Evolutionary conservation across 192 early-diverging fungal genomes (phyloP).

Genomic region (Coemansia reversa): DNA sequence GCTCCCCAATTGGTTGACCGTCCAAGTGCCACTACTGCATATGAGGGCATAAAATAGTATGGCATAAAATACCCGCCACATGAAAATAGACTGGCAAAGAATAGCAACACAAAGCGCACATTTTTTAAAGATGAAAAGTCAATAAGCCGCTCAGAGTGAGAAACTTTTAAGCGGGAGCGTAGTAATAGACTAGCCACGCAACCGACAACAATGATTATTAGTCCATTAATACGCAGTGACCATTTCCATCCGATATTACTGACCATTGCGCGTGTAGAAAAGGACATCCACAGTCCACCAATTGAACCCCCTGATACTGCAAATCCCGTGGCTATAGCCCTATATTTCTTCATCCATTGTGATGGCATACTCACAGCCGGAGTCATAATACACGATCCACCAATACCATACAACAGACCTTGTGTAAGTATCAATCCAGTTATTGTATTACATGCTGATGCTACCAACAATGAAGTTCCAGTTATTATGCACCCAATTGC

Average conservation of each 20-base stretch:
- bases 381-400: slow-evolving; percentile 60
- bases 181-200: slow-evolving; percentile 14
- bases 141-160: slow-evolving; percentile 22
- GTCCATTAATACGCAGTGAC: slow-evolving; percentile 68
- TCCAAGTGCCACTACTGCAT: slow-evolving; percentile 9
- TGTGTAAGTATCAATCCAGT: slow-evolving; percentile 70
- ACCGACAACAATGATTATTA: slow-evolving; percentile 39
- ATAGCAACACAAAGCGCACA: slow-evolving; percentile 24
- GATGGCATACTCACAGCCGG: slow-evolving; percentile 62
- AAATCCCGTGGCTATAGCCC: slow-evolving; percentile 71
- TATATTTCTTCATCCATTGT: slow-evolving; percentile 70
- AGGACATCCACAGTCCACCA: slow-evolving; percentile 67
- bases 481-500: slow-evolving; percentile 15
- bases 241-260: slow-evolving; percentile 58
- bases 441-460: slow-evolving; percentile 37
- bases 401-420: slow-evolving; percentile 71
- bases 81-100: slow-evolving; percentile 17
- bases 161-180: slow-evolving; percentile 21
- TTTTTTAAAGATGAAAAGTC: slow-evolving; percentile 16
- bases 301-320: slow-evolving; percentile 68
- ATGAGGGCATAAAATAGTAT: slow-evolving; percentile 35
- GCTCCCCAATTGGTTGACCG: slow-evolving; percentile 18
- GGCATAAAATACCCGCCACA: slow-evolving; percentile 27
- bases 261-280: slow-evolving; percentile 58
- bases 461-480: slow-evolving; percentile 18